Evolutionary conservation across 331 rosid genomes (phyloP), one percentile per base, ranked within the genome.

Genomic region (Acacia pycnantha): DNA sequence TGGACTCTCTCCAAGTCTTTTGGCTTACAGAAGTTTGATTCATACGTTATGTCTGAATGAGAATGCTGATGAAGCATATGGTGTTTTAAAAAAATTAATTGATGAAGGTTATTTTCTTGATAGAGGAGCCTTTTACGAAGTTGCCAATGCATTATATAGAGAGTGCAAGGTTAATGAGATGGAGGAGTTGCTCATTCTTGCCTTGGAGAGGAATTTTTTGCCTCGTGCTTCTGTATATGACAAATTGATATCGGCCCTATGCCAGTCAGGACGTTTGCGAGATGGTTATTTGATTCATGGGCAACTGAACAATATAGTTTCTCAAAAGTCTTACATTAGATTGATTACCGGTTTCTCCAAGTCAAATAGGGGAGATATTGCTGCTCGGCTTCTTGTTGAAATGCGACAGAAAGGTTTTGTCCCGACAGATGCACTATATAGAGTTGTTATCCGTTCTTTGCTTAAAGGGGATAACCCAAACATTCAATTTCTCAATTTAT

Each of bases 351-450:
- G 91, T 87, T 91, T 90, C 62, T 79, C 69, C 79, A 74, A 73
- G 85, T 78, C n/a, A 22, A 82, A 80, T 21, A 91, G 85, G 82
- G 97, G 88, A 31, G 94, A 90, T 54, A 84, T 89, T 77, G 91
- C 93, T 65, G 94, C 96, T 24, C 89, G 84, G 67, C 94, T 95
- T 84, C 93, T 95, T 35, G 66, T 90, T 76, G 98, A 95, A 84
- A 93, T 95, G 98, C 88, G 87, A 71, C 89, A 66, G 77, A 92
- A 83, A 74, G 94, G 93, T 77, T 64, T 88, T 88, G 48, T 0
- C 47, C 83, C 85, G 9, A 71, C 64, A 19, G 82, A 76, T 11
- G 21, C 51, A 18, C n/a, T 88, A 70, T 85, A 61, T 75, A 86
- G 87, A 82, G 69, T 53, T 78, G 97, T 93, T 84, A 24, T 95